Conservation (phyloP, 2,329 filamentous ascomycete species). For the Venturia pyrina region DNA sequence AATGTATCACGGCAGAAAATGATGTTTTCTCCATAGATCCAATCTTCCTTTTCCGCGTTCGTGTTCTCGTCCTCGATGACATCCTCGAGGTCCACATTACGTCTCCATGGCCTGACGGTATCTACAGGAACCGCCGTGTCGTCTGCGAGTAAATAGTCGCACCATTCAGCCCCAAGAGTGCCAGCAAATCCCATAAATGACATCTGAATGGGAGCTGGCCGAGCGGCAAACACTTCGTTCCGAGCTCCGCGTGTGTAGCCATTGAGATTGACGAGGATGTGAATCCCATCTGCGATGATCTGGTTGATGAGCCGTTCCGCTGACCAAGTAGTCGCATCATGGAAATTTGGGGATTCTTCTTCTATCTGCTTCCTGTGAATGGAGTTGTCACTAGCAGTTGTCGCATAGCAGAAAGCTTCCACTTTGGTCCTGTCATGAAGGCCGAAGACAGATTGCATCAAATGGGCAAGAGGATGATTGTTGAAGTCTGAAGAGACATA, state of each 20-base stretch:
- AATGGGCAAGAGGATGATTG: constrained; percentile 88
- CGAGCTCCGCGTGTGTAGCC: constrained; percentile 94
- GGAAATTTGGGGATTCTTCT: constrained; percentile 79
- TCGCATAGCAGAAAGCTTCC: constrained; percentile 90
- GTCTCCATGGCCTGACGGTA: constrained; percentile 70
- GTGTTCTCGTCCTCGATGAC: constrained; percentile 52
- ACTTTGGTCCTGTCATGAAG: constrained; percentile 66
- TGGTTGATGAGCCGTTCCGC: constrained; percentile 76
- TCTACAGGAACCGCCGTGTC: constrained; percentile 72
- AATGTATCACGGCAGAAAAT: constrained; percentile 92
- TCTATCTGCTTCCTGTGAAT: constrained; percentile 88
- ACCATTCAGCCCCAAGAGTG: constrained; percentile 94
- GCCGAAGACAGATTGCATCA: constrained; percentile 98
- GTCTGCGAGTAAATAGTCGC: constrained; percentile 91
- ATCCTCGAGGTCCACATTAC: constrained; percentile 66
- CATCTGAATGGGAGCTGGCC: constrained; percentile 95
- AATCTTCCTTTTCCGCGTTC: constrained; percentile 60
- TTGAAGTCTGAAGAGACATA: constrained; percentile 99
- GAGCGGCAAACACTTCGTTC: constrained; percentile 93
- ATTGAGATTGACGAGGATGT: constrained; percentile 95
- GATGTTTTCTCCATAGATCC: constrained; percentile 96
- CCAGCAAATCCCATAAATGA: constrained; percentile 99
- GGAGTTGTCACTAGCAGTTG: constrained; percentile 82
- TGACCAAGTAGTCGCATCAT: constrained; percentile 79
- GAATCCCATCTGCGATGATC: constrained; percentile 78